Percentiles rank a stretch among this genome's conserved stretches.
Evolutionary conservation across 1,139 yeast species (phyloP).

Genomic region (Diutina scorzettiae): DNA sequence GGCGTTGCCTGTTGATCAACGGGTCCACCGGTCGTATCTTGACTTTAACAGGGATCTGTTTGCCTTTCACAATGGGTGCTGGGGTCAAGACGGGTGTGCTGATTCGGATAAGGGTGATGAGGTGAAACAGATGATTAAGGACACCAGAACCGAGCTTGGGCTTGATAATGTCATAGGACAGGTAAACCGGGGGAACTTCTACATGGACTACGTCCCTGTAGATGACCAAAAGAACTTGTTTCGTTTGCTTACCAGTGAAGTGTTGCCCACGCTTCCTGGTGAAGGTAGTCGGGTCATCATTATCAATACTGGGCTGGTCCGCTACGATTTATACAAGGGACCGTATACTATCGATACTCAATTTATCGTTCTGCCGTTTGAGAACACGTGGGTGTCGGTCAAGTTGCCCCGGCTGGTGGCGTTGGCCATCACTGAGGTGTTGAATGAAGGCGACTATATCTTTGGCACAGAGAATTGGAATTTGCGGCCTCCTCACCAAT

Average conservation of each 20-base stretch:
- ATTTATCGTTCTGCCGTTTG: conserved; percentile 78
- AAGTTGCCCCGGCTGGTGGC: conserved; percentile 44
- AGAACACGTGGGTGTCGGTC: conserved; percentile 61
- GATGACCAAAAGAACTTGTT: conserved; percentile 50
- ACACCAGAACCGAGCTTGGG: conserved; percentile 35
- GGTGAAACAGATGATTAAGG: conserved; percentile 33
- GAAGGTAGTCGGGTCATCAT: conserved; percentile 28
- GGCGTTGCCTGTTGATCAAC: conserved; percentile 8
- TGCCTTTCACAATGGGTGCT: conserved; percentile 40
- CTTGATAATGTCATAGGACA: conserved; percentile 50
- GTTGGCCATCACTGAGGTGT: conserved; percentile 27
- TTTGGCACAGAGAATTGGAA: conserved; percentile 9
- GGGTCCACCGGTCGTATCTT: conserved; percentile 51
- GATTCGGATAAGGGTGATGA: conserved; percentile 40
- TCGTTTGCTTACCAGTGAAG: conserved; percentile 42
- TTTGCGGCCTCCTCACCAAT: conserved; percentile 11
- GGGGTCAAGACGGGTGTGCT: conserved; percentile 14
- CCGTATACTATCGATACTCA: conserved; percentile 72
- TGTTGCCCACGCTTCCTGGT: conserved; percentile 43
- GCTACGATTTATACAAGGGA: conserved; percentile 84
- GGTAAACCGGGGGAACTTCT: conserved; percentile 48
- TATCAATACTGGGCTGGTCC: conserved; percentile 78
- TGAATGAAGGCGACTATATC: conserved; percentile 42
- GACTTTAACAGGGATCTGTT: conserved; percentile 73
- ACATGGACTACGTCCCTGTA: conserved; percentile 58